Base-by-base conservation (phyloP, 1,284 basidiomycete species). In the Rhodotorula sp. region DNA sequence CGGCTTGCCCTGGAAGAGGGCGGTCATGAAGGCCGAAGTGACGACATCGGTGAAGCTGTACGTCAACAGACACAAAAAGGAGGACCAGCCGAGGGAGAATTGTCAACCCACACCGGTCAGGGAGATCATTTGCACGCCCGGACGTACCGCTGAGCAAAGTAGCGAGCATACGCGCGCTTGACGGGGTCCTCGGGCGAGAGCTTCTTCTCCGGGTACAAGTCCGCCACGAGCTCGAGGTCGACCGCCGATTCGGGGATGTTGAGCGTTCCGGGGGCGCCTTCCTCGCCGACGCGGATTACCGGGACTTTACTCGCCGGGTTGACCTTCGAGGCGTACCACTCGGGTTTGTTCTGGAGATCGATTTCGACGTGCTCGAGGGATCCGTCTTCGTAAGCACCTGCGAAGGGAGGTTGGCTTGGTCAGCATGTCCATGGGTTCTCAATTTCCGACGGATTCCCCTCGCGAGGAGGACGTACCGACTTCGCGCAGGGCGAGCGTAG, bases 271-370 rank as follows among this genome's bases (percentile, higher is more conserved):
- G 60, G 23, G 12, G 58, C 66, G 51, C 68, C 70, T 21, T 73
- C 68, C 31, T 65, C 31, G 49, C 74, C 76, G 58, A 77, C 64
- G 51, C 64, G 54, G 29, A 69, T 31, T 16, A 58, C 46, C 75
- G 82, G 56, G 76, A 87, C 87, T 83, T 89, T 88, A 79, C 85
- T 85, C 1, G 85, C 87, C 2, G 86, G 85, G 80, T 89, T 89
- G 51, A 90, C 84, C 70, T 86, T 83, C 1, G 85, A 82, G 0
- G 85, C 84, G 78, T 76, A 79, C 77, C 78, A 79, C 20, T 69
- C 70, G 10, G 89, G 88, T 81, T 89, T 89, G 82, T 88, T 86
- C 73, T 78, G 68, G 46, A 89, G 80, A 76, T 89, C 85, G 68
- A 89, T 85, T 73, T 86, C 83, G 73, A 82, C 87, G 46, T 82